Percentiles rank a stretch among this genome's conserved stretches.
phyloP scores from a whole-genome alignment of 2,329 filamentous ascomycete species.

The Dactylellina leptospora region DNA sequence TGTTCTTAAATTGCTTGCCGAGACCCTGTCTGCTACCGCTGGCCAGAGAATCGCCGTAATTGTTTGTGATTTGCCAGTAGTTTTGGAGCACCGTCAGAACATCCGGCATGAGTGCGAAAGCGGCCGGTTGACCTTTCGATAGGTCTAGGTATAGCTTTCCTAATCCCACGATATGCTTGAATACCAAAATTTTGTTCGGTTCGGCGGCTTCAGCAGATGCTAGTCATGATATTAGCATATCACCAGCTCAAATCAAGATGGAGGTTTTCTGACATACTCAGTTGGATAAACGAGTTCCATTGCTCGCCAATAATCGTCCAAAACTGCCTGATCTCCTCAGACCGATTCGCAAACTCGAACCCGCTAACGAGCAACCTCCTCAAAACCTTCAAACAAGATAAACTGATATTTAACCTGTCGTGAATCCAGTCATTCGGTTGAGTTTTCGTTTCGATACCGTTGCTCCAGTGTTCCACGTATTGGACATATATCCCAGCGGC shows the following conservation, averaged over 20 bases:
- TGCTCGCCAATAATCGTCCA: conserved; percentile 82
- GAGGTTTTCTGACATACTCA: conserved; percentile 58
- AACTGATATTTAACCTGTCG: conserved; percentile 69
- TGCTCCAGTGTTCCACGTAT: conserved; percentile 75
- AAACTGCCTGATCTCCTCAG: conserved; percentile 77
- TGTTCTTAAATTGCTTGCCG: conserved; percentile 23
- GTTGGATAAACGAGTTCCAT: conserved; percentile 76
- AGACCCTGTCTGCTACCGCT: conserved; percentile 65
- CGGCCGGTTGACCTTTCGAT: conserved; percentile 78
- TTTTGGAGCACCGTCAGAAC: conserved; percentile 78
- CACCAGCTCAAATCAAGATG: not conserved
- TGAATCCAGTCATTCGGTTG: conserved; percentile 70
- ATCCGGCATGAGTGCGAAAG: conserved; percentile 82
- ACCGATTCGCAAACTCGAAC: conserved; percentile 83
- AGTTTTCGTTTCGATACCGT: conserved; percentile 68
- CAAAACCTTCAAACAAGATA: conserved; percentile 80
- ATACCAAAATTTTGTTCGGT: conserved; percentile 64
- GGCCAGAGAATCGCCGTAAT: conserved; percentile 76
- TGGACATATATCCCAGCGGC: conserved; percentile 80
- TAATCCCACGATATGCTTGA: conserved; percentile 87
- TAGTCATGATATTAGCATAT: not conserved
- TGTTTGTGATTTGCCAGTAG: conserved; percentile 84
- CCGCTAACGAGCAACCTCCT: conserved; percentile 80
- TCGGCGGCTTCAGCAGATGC: conserved; percentile 30
- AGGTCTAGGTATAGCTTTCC: conserved; percentile 91